Conservation (phyloP, 495 filamentous ascomycete genomes). For the Talaromyces stipitatus region DNA sequence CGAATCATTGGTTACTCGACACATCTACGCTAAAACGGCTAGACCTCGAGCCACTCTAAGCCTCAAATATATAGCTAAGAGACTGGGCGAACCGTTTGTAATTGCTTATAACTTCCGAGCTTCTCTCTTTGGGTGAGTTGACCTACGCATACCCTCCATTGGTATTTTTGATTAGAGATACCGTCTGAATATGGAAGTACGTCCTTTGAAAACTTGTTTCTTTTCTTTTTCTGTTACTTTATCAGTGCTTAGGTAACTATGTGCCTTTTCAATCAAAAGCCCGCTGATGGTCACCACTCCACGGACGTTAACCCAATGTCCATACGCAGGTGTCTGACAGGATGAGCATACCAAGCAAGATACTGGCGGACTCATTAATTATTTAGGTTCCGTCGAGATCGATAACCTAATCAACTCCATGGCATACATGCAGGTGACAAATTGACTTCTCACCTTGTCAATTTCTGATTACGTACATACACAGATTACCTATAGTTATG, state of each 20-base stretch:
- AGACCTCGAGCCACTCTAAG: neutral
- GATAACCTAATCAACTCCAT: neutral
- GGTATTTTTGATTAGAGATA: neutral
- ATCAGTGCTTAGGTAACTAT: no score
- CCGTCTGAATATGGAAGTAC: neutral
- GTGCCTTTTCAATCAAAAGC: neutral
- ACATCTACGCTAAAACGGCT: neutral
- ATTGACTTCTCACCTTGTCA: neutral
- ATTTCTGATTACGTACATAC: neutral
- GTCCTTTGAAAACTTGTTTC: neutral
- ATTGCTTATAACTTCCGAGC: neutral
- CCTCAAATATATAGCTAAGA: neutral
- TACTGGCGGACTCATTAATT: neutral
- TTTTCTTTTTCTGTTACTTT: neutral
- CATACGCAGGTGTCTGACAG: no score
- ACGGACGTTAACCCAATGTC: no score
- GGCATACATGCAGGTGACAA: neutral
- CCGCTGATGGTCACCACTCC: neutral
- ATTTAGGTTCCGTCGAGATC: neutral
- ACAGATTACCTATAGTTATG: no score
- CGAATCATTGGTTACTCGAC: neutral
- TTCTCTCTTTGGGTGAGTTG: neutral
- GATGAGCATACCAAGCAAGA: neutral
- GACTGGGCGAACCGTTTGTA: neutral
- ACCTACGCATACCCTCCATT: neutral